Base-by-base conservation (phyloP, 2,329 filamentous ascomycete genomes). In the Alternaria gansuensis region DNA sequence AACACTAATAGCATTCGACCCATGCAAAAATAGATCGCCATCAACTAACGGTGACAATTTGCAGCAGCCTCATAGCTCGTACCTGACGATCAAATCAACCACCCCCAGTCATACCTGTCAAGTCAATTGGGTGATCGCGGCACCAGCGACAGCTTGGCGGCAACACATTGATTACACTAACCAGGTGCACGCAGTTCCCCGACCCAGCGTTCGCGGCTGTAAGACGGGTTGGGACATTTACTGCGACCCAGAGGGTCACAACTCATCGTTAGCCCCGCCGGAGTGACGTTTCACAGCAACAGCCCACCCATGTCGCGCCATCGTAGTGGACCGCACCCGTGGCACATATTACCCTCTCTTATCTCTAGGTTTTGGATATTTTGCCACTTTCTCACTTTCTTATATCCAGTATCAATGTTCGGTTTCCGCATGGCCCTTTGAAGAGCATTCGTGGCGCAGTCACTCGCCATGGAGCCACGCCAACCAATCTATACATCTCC, bases 241-340 rank as follows among this genome's bases (percentile, higher is more conserved):
- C 57, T 73, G 73, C 67, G 66, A 75, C 73, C 37, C 37, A 40
- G 37, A 40, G 37, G 24, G 37, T 21, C 69, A 69, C 72, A 75
- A 71, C 51, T 34, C 70, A 66, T 73, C 53, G n/a, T 57, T 51
- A 57, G 57, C 52, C 52, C 53, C 60, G 58, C 68, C 66, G 54
- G 63, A 57, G 64, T 62, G 63, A 64, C 59, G 73, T 75, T 75
- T 75, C 72, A 74, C 51, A 61, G 59, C 54, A 40, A 49, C 45
- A 55, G 50, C 50, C 40, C 40, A 66, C 54, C 65, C 69, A 53
- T 66, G 66, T 59, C 59, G 51, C 55, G 23, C 60, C 57, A 49
- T 57, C 29, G 51, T 41, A 52, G 50, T 61, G 62, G 60, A 60
- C 59, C 58, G 61, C 58, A 52, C 44, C 52, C 31, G 52, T 46